These are phyloP conservation scores for Zalaria sp. DNA, from an alignment of 2,329 filamentous ascomycete species.

Conservation along the genomic window DNA sequence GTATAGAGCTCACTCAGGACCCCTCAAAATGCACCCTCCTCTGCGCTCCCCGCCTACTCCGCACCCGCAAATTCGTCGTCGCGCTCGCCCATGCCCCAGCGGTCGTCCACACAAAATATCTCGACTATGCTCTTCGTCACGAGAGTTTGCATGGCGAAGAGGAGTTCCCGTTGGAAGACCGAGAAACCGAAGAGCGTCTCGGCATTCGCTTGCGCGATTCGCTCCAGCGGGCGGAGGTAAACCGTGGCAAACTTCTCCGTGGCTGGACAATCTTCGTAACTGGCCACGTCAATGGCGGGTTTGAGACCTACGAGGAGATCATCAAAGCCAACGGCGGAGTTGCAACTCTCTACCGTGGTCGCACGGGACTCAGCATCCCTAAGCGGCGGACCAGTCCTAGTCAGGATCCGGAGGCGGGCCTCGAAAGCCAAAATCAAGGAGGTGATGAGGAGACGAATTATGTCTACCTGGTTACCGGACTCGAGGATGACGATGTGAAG, in stretches of 20 bases:
- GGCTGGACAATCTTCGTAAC: conserved; percentile 76
- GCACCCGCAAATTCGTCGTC: conserved; percentile 86
- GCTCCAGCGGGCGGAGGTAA: conserved; percentile 55
- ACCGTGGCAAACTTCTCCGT: conserved; percentile 61
- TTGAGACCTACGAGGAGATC: conserved; percentile 74
- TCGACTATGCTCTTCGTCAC: conserved; percentile 61
- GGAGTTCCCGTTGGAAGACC: conserved; percentile 55
- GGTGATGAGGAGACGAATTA: conserved; percentile 34
- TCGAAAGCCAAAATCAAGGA: conserved; percentile 29
- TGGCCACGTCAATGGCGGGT: conserved; percentile 62
- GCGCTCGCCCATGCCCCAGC: conserved; percentile 69
- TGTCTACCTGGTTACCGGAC: conserved; percentile 69
- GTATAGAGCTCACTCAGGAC: conserved; percentile 69
- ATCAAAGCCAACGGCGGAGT: conserved; percentile 78
- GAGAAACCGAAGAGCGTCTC: conserved; percentile 56
- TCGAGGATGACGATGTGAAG: conserved; percentile 49
- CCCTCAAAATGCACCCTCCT: conserved; percentile 68
- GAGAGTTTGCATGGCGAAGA: conserved; percentile 47
- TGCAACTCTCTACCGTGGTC: conserved; percentile 57
- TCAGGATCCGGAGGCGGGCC: conserved; percentile 46
- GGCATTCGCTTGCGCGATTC: conserved; percentile 56
- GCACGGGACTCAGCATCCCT: conserved; percentile 46
- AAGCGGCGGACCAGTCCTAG: conserved; percentile 33
- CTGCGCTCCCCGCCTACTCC: conserved; percentile 71
- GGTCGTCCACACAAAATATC: conserved; percentile 63